Evolutionary conservation across 2,329 filamentous ascomycete species (phyloP).

Genomic region (Talaromyces marneffei): DNA sequence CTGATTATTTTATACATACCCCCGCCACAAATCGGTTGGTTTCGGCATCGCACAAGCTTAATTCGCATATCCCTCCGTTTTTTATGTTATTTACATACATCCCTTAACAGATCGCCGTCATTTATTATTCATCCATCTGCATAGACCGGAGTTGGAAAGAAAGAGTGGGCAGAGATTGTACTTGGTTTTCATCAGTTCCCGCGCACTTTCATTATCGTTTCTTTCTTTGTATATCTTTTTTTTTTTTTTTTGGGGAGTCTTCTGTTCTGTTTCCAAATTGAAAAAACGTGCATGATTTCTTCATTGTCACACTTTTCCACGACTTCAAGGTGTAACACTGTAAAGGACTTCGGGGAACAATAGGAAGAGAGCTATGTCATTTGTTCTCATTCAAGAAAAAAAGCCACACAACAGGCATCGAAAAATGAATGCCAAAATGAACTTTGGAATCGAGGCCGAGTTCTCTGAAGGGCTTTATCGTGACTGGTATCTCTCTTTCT

Average conservation of each 20-base stretch:
- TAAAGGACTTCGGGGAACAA: neutral
- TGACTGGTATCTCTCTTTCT: too few relatives aligned
- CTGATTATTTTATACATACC: neutral
- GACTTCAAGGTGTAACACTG: too few relatives aligned
- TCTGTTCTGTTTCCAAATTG: neutral
- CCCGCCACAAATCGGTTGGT: neutral
- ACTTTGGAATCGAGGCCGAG: too few relatives aligned
- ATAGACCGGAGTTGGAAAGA: neutral
- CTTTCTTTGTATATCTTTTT: neutral
- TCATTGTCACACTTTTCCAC: neutral
- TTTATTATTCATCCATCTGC: neutral
- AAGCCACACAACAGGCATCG: neutral
- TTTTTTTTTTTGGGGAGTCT: neutral
- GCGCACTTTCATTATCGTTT: neutral
- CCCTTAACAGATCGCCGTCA: neutral
- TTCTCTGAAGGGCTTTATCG: too few relatives aligned
- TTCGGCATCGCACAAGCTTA: neutral
- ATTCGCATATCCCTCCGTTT: neutral
- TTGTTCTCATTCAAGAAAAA: neutral
- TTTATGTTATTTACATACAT: constrained; percentile 1
- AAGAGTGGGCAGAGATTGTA: neutral
- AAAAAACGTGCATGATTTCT: neutral
- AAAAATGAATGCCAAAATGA: neutral
- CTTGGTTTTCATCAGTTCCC: neutral
- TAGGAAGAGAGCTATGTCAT: neutral